phyloP scores from a whole-genome alignment of 306 rosid species.

The Rubus idaeus region DNA sequence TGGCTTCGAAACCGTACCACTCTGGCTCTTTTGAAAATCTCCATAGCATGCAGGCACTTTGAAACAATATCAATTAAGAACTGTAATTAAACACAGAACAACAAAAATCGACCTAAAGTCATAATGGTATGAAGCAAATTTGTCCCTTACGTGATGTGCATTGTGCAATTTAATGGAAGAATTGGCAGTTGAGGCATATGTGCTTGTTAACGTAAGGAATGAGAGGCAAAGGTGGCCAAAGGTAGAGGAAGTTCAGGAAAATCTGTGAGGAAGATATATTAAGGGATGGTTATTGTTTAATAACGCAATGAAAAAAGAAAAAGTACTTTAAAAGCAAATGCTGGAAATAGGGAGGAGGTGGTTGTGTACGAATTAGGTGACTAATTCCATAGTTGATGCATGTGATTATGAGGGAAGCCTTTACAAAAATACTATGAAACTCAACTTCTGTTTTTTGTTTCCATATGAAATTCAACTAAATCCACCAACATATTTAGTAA shows the following conservation, averaged over 20 bases:
- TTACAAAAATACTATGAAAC: neutral
- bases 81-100: neutral
- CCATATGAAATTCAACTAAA: neutral
- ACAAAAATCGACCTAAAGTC: neutral
- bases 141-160: neutral
- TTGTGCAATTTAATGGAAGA: neutral
- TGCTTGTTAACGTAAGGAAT: constrained; percentile 9
- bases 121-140: neutral
- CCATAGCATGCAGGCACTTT: constrained; percentile 40
- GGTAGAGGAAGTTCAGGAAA: constrained; percentile 2
- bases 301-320: neutral
- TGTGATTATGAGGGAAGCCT: neutral
- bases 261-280: constrained; percentile 1
- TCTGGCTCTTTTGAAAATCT: constrained; percentile 63
- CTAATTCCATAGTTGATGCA: neutral
- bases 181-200: neutral
- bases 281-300: neutral
- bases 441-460: neutral
- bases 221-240: constrained; percentile 11
- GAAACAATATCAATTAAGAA: neutral
- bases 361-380: neutral
- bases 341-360: neutral
- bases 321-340: neutral
- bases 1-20: constrained; percentile 67
- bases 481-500: neutral